phyloP scores from a whole-genome alignment of 768 basidiomycete genomes.

The Mycena capillaripes region DNA sequence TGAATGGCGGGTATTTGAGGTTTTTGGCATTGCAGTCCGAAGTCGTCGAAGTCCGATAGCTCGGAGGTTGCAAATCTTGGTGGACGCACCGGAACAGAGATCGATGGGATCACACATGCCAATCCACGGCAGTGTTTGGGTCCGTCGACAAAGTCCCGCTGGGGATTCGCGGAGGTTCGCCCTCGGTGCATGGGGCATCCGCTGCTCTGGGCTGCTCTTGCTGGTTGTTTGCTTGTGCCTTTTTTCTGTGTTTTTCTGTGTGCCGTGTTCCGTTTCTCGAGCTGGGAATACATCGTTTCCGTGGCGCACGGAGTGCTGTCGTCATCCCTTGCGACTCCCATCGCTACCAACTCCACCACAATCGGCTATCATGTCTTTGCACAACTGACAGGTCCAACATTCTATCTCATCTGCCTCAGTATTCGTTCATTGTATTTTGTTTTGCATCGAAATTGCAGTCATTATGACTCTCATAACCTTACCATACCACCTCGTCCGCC shows the following conservation, averaged over 20 bases:
- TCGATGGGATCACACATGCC: constrained; percentile 21
- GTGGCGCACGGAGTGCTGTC: constrained; percentile 26
- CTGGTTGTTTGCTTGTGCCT: neutral
- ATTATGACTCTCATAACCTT: constrained; percentile 24
- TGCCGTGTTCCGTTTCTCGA: neutral
- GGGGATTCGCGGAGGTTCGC: neutral
- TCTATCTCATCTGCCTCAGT: neutral
- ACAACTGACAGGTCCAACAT: neutral
- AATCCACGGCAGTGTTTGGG: constrained; percentile 10
- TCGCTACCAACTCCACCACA: constrained; percentile 9
- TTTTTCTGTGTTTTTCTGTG: neutral
- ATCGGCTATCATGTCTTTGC: constrained; percentile 22
- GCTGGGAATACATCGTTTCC: constrained; percentile 15
- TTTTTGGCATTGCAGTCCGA: constrained; percentile 27
- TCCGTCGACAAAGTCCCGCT: neutral
- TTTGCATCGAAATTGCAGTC: constrained; percentile 11
- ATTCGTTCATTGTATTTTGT: neutral
- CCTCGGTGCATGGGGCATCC: neutral
- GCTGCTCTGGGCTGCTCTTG: neutral
- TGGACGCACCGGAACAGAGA: constrained; percentile 15
- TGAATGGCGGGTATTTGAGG: constrained; percentile 32
- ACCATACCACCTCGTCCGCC: constrained; percentile 20
- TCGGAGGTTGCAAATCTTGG: constrained; percentile 34
- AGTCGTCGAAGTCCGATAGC: constrained; percentile 25
- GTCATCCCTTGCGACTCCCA: constrained; percentile 11